Evolutionary conservation across 495 filamentous ascomycete species (phyloP).

Genomic region (Podospora tetraspora): DNA sequence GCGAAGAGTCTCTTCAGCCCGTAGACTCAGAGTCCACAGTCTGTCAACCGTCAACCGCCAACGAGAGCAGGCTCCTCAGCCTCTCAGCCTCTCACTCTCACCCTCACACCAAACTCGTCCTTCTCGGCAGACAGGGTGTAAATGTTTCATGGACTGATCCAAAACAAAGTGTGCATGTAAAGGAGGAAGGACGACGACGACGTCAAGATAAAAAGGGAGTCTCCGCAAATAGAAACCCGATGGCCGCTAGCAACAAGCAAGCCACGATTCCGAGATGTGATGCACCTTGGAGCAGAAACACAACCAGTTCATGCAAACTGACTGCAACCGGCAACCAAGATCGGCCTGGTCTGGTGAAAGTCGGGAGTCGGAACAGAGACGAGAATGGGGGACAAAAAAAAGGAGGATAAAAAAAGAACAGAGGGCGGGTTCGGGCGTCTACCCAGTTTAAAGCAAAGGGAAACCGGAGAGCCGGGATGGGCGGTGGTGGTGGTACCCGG

Average conservation of each 20-base stretch:
- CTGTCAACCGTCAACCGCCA: background rate
- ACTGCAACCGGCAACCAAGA: background rate
- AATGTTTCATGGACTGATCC: background rate
- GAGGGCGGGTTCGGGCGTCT: background rate
- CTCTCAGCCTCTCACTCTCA: background rate
- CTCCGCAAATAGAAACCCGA: background rate
- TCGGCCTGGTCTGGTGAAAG: background rate
- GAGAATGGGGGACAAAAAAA: slow-evolving; percentile 1
- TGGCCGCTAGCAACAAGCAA: background rate
- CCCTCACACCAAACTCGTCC: background rate
- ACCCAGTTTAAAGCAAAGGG: background rate
- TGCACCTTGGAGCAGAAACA: background rate
- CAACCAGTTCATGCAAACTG: background rate
- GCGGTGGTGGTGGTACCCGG: too few relatives aligned
- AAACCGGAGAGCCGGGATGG: background rate
- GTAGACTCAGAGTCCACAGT: background rate
- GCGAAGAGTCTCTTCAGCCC: background rate
- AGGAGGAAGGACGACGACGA: background rate
- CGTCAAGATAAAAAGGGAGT: background rate
- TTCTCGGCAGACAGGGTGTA: background rate
- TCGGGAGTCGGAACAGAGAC: background rate
- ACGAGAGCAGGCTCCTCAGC: background rate
- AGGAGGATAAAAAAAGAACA: background rate
- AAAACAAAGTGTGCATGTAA: background rate
- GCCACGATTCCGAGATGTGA: background rate